Evolutionary conservation across 202 grass and related monocot species (phyloP).

Genomic region (Musa balbisiana): DNA sequence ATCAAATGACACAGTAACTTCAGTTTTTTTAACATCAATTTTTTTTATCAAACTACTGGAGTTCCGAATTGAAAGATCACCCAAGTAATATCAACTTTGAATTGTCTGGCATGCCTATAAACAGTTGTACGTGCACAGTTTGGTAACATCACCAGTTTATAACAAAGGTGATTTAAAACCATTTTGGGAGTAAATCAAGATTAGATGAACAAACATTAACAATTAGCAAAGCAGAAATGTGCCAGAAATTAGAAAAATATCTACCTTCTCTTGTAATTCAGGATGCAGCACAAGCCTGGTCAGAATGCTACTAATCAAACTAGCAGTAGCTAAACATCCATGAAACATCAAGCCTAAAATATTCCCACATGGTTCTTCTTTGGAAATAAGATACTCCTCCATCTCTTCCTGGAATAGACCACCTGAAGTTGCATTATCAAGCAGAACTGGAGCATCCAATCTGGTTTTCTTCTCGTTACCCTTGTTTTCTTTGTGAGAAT

Average conservation of each 20-base stretch:
- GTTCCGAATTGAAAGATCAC: background rate
- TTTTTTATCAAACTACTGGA: background rate
- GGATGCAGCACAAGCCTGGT: conserved; percentile 43
- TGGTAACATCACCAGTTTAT: background rate
- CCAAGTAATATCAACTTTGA: background rate
- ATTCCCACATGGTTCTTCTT: conserved; percentile 74
- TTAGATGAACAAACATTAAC: background rate
- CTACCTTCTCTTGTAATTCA: conserved; percentile 74
- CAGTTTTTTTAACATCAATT: background rate
- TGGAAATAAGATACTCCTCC: conserved; percentile 33
- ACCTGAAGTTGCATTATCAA: conserved; percentile 28
- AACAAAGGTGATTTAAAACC: background rate
- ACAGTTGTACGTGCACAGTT: background rate
- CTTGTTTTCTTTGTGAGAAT: conserved; percentile 28
- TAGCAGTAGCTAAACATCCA: conserved; percentile 67
- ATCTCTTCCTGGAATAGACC: conserved; percentile 22
- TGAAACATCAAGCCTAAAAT: conserved; percentile 86
- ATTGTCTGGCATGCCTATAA: background rate
- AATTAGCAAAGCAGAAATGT: background rate
- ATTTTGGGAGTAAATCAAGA: background rate
- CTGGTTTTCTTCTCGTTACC: conserved; percentile 14
- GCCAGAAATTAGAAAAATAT: background rate
- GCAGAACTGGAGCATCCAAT: conserved; percentile 19
- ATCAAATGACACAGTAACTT: background rate
- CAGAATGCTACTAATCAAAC: conserved; percentile 63